These are phyloP conservation scores for Staphylotrichum tortipilum DNA, from an alignment of 495 filamentous ascomycete genomes.

Conservation along the genomic window DNA sequence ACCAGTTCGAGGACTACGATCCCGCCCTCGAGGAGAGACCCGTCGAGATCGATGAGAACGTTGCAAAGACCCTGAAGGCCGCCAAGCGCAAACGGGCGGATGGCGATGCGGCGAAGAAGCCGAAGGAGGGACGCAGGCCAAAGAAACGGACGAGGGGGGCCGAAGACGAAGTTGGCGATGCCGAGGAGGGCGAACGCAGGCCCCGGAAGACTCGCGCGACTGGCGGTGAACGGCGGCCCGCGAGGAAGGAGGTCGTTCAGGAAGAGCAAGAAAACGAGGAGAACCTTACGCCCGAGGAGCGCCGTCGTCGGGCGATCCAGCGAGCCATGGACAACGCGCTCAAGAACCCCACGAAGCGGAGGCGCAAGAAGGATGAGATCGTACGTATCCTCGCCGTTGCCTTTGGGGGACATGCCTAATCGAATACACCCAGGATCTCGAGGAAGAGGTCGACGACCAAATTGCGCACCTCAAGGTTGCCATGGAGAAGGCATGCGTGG, in stretches of 20 bases:
- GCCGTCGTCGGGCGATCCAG: conserved; percentile 70
- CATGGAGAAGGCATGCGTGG: conserved; percentile 87
- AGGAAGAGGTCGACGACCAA: conserved; percentile 77
- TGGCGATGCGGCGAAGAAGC: conserved; percentile 54
- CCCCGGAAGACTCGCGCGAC: conserved; percentile 32
- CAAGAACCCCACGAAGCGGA: conserved; percentile 69
- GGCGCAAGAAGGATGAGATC: conserved; percentile 81
- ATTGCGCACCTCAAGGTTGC: conserved; percentile 79
- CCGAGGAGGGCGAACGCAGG: conserved; percentile 45
- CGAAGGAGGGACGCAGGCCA: conserved; percentile 67
- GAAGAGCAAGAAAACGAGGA: conserved; percentile 59
- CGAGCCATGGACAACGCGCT: conserved; percentile 77
- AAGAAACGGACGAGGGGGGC: conserved; percentile 55
- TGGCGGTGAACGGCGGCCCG: conserved; percentile 28
- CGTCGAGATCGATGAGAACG: conserved; percentile 81
- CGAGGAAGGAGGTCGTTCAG: conserved; percentile 41
- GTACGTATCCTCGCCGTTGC: too few relatives aligned
- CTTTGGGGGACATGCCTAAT: background rate
- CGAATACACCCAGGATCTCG: conserved; percentile 58
- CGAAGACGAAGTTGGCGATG: conserved; percentile 48
- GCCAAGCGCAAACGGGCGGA: conserved; percentile 74
- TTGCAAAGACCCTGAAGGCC: conserved; percentile 58
- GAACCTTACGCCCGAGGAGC: conserved; percentile 54
- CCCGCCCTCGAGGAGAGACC: conserved; percentile 70
- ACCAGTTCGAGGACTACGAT: conserved; percentile 86